Percentiles rank a stretch among this genome's conserved stretches.
These are phyloP conservation scores for Kalanchoe fedtschenkoi DNA, from an alignment of 164 flowering plant genomes.

Conservation along the genomic window DNA sequence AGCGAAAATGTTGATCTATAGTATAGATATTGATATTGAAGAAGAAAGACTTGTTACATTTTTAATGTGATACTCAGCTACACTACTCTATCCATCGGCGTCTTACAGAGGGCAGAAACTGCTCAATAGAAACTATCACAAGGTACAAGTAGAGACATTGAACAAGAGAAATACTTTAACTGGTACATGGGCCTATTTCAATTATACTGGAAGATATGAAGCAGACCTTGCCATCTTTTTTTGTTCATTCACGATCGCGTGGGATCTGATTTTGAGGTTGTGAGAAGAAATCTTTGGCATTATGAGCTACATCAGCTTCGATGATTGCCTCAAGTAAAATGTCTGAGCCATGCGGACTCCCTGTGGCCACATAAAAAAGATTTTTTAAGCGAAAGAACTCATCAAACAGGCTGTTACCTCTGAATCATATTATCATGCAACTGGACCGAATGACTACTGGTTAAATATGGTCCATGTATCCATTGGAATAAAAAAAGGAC, in stretches of 20 bases:
- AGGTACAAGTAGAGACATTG: background rate
- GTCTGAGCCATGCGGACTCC: slow-evolving; percentile 27
- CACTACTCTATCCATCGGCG: background rate
- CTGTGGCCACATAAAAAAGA: slow-evolving; percentile 13
- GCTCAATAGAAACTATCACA: background rate
- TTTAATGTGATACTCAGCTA: background rate
- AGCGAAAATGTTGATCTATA: too few species aligned
- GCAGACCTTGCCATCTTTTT: background rate
- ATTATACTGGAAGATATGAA: background rate
- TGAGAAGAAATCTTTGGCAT: slow-evolving; percentile 39
- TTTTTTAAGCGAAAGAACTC: background rate
- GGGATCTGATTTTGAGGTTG: slow-evolving; percentile 28
- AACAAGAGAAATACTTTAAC: background rate
- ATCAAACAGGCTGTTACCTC: background rate
- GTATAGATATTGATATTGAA: too few species aligned
- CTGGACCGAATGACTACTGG: background rate
- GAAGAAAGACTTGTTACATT: too few species aligned
- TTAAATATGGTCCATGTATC: too few species aligned
- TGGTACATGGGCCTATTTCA: background rate
- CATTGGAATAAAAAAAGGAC: background rate
- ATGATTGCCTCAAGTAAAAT: slow-evolving; percentile 35
- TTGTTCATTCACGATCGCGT: too few species aligned
- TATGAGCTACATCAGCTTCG: slow-evolving; percentile 40
- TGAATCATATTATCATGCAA: background rate
- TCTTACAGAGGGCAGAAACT: too few species aligned